These are phyloP conservation scores for Rasamsonia emersonii DNA, from an alignment of 2,329 filamentous ascomycete genomes.

Conservation along the genomic window DNA sequence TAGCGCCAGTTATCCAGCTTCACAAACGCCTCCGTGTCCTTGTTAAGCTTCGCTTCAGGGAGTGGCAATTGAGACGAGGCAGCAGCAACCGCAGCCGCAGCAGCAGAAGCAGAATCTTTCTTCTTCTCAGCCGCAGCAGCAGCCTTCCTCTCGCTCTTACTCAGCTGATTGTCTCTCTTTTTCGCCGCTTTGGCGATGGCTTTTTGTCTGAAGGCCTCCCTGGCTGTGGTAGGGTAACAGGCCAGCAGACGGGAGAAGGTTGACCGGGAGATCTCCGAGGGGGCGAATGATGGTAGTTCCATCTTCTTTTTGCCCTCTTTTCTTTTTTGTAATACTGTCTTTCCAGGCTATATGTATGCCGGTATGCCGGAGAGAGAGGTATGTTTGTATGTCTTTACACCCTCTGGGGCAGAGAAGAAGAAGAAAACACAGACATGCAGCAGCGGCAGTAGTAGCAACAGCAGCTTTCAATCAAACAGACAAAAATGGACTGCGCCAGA, in stretches of 20 bases:
- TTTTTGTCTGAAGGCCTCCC: conserved; percentile 17
- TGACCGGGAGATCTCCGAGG: conserved; percentile 15
- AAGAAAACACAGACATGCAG: too few species aligned
- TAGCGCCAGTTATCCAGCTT: conserved; percentile 32
- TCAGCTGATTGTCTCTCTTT: conserved; percentile 8
- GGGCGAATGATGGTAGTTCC: conserved; percentile 12
- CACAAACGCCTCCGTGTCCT: conserved; percentile 19
- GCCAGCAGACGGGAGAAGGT: conserved; percentile 20
- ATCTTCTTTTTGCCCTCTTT: neutral
- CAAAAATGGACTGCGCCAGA: too few species aligned
- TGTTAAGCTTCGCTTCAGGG: conserved; percentile 8
- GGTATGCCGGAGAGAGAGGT: neutral
- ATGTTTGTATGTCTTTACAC: too few species aligned
- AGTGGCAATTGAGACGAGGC: neutral
- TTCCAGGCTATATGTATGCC: neutral
- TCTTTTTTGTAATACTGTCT: neutral
- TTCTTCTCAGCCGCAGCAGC: too few species aligned
- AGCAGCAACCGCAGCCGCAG: too few species aligned
- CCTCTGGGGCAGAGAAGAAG: too few species aligned
- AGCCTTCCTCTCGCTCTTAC: conserved; percentile 6
- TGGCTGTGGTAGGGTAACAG: conserved; percentile 19
- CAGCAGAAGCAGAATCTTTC: conserved; percentile 1
- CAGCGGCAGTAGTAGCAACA: too few species aligned
- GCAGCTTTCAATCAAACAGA: too few species aligned
- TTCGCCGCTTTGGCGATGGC: conserved; percentile 14